phyloP scores from a whole-genome alignment of 164 flowering plant species.

The Nymphaea colorata region DNA sequence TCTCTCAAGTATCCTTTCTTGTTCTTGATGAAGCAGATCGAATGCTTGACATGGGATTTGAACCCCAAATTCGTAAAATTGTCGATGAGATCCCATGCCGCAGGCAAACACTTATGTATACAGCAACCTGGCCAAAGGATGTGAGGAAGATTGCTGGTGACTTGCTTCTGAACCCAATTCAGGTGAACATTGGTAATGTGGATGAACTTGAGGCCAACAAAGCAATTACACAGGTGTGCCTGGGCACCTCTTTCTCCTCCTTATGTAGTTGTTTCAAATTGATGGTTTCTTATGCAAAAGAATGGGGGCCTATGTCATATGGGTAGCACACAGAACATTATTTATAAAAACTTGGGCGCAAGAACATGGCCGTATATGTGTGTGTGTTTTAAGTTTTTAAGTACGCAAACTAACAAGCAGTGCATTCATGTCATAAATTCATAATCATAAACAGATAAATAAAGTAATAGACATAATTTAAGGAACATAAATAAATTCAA shows the following conservation, averaged over 20 bases:
- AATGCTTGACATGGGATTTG: slow-evolving; percentile 99
- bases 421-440: too few species aligned
- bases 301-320: too few species aligned
- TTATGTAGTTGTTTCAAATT: too few species aligned
- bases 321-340: too few species aligned
- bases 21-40: slow-evolving; percentile 98
- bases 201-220: slow-evolving; percentile 92
- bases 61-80: slow-evolving; percentile 91
- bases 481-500: too few species aligned
- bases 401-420: too few species aligned
- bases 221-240: slow-evolving; percentile 78
- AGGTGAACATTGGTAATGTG: slow-evolving; percentile 85
- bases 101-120: slow-evolving; percentile 91
- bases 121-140: slow-evolving; percentile 98
- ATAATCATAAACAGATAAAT: too few species aligned
- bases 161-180: slow-evolving; percentile 76
- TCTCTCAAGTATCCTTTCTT: slow-evolving; percentile 72
- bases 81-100: slow-evolving; percentile 86
- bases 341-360: too few species aligned
- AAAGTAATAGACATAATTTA: too few species aligned
- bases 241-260: background rate
- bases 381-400: too few species aligned
- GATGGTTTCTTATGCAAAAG: too few species aligned
- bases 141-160: slow-evolving; percentile 85
- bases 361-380: too few species aligned